phyloP scores from a whole-genome alignment of 805 yeast species.

The Nakazawaea ernobii region DNA sequence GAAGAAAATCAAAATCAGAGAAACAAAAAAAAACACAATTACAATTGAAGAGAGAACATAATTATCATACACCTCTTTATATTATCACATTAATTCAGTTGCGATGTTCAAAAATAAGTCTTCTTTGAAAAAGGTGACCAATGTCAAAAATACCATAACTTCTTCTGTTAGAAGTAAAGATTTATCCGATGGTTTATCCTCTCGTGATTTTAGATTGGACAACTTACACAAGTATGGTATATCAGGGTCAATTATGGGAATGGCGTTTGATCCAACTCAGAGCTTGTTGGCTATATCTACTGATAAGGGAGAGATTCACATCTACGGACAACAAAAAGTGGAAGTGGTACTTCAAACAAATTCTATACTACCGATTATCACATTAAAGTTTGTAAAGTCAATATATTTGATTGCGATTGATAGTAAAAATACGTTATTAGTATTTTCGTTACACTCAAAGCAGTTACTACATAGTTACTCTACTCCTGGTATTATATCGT shows the following conservation, averaged over 20 bases:
- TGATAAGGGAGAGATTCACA: conserved; percentile 59
- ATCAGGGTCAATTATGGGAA: conserved; percentile 56
- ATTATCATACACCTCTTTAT: too few species aligned
- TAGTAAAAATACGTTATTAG: conserved; percentile 50
- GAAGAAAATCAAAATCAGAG: too few species aligned
- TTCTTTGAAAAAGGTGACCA: conserved; percentile 6
- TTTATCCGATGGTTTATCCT: conserved; percentile 26
- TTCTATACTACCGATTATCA: conserved; percentile 43
- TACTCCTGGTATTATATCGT: conserved; percentile 61
- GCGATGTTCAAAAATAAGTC: conserved; percentile 6
- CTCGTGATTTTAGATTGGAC: conserved; percentile 21
- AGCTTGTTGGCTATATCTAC: conserved; percentile 80
- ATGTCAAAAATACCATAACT: conserved; percentile 12
- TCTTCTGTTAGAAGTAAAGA: conserved; percentile 14
- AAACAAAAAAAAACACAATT: background rate
- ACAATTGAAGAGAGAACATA: too few species aligned
- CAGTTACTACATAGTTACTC: conserved; percentile 53
- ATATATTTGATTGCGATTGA: conserved; percentile 74
- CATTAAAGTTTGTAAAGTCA: conserved; percentile 69
- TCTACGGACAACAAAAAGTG: conserved; percentile 81
- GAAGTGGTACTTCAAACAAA: conserved; percentile 57
- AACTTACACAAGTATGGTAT: conserved; percentile 46
- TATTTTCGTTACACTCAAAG: conserved; percentile 65
- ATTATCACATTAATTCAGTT: background rate
- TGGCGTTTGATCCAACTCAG: conserved; percentile 86